Percentiles rank a stretch among this genome's conserved stretches.
phyloP scores from a whole-genome alignment of 805 yeast genomes.

The Ogataea kodamae region DNA sequence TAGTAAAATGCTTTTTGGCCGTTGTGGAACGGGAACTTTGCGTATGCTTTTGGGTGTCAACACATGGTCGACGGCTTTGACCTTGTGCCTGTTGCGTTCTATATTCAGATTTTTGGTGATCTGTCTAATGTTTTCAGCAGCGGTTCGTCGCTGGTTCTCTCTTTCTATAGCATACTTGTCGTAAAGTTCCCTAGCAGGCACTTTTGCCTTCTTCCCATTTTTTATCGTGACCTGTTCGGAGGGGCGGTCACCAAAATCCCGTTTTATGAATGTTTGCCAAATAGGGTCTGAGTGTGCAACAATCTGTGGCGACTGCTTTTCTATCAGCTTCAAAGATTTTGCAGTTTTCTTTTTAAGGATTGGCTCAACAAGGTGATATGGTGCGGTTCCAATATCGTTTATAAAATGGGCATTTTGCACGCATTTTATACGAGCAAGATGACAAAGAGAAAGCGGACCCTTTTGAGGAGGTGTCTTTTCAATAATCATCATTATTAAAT shows the following conservation, averaged over 20 bases:
- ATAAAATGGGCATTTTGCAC: slow-evolving; percentile 31
- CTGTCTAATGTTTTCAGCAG: slow-evolving; percentile 42
- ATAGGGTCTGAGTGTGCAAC: slow-evolving; percentile 40
- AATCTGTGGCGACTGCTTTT: slow-evolving; percentile 41
- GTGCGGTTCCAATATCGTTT: slow-evolving; percentile 33
- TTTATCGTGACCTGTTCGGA: slow-evolving; percentile 13
- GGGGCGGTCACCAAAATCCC: slow-evolving; percentile 49
- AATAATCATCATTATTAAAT: slow-evolving; percentile 7
- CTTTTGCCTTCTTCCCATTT: slow-evolving; percentile 19
- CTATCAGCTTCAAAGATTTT: slow-evolving; percentile 40
- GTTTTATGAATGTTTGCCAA: slow-evolving; percentile 43
- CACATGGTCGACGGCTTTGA: slow-evolving; percentile 31
- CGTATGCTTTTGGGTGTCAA: slow-evolving; percentile 20
- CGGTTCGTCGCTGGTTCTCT: slow-evolving; percentile 41
- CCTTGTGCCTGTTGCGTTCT: slow-evolving; percentile 41
- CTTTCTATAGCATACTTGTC: slow-evolving; percentile 38
- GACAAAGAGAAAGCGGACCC: slow-evolving; percentile 27
- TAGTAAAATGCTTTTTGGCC: slow-evolving; percentile 26
- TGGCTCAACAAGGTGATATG: slow-evolving; percentile 47
- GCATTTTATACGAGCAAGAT: slow-evolving; percentile 29
- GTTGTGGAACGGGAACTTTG: slow-evolving; percentile 13
- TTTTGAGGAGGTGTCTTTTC: slow-evolving; percentile 20
- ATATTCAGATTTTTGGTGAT: slow-evolving; percentile 38
- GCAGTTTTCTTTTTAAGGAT: slow-evolving; percentile 43
- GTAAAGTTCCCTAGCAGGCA: slow-evolving; percentile 40